Base-by-base conservation (phyloP, 495 filamentous ascomycete genomes). In the Lineolata rhizophorae region DNA sequence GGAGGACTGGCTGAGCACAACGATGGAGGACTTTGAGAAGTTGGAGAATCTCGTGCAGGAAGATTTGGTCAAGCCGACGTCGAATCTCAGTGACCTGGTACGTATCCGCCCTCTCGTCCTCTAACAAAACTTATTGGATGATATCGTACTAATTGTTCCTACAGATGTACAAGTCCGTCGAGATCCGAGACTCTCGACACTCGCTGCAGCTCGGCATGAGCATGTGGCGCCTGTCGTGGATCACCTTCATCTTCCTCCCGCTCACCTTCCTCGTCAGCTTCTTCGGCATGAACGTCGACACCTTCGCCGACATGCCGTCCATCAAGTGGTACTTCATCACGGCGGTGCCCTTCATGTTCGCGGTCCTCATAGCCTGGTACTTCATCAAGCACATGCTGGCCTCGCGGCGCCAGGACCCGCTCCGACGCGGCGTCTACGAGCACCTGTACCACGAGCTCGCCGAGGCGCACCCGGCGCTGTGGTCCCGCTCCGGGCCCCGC, bases 101-200 rank as follows among this genome's bases (percentile, higher is more conserved):
- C 8, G 22, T 26, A 9, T 36, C 37, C 16, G 29, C 36, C 40
- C 18, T 43, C 40, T 29, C n/a, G n/a, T n/a, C n/a, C n/a, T n/a
- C n/a, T n/a, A n/a, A n/a, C n/a, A n/a, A n/a, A n/a, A n/a, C n/a
- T n/a, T n/a, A n/a, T n/a, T n/a, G n/a, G n/a, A n/a, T n/a, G n/a
- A n/a, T n/a, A n/a, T n/a, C n/a, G n/a, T n/a, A n/a, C n/a, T n/a
- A n/a, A n/a, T n/a, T n/a, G n/a, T n/a, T n/a, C n/a, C n/a, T n/a
- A n/a, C n/a, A n/a, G n/a, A 62, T 67, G 57, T 68, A 68, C 40
- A 63, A 65, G 43, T 57, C 52, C 16, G 63, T 67, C 5, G 58
- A 48, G 11, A 65, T 67, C 29, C 51, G 64, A 15, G 64, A 68
- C 34, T 54, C 56, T 12, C 47, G 61, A 2, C 57, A 63, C 27